Evolutionary conservation across 805 yeast genomes (phyloP).

Genomic region (Debaryomyces castellii): DNA sequence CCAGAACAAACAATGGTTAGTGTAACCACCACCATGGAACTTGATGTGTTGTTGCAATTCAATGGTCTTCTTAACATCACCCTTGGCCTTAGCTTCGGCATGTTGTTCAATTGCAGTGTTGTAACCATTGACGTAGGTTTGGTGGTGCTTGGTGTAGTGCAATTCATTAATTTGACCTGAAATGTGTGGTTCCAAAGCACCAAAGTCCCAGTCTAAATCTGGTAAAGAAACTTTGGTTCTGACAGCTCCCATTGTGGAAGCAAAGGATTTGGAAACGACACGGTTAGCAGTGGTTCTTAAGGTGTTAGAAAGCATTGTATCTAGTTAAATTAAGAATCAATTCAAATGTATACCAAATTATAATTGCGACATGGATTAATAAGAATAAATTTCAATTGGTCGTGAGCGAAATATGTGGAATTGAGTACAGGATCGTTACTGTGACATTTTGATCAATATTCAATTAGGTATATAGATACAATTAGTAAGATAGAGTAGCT

Average conservation of each 20-base stretch:
- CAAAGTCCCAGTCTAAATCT: slow-evolving; percentile 46
- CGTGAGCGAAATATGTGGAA: not conserved
- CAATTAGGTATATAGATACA: not conserved
- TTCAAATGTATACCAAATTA: not conserved
- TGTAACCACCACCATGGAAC: slow-evolving; percentile 53
- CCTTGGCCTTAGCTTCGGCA: slow-evolving; percentile 32
- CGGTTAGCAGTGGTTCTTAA: slow-evolving; percentile 12
- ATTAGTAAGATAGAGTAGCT: no score
- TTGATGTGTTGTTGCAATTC: slow-evolving; percentile 46
- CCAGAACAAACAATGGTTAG: slow-evolving; percentile 52
- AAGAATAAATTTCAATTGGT: slow-evolving; percentile 4
- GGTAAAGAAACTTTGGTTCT: slow-evolving; percentile 38
- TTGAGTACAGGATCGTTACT: not conserved
- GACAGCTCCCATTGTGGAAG: slow-evolving; percentile 16
- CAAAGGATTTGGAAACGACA: slow-evolving; percentile 7
- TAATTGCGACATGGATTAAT: not conserved
- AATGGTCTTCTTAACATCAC: slow-evolving; percentile 40
- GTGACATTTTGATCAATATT: no score
- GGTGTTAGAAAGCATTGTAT: slow-evolving; percentile 14
- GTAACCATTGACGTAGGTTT: slow-evolving; percentile 47
- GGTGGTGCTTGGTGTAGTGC: slow-evolving; percentile 52
- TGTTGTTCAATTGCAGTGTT: slow-evolving; percentile 45
- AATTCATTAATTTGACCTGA: slow-evolving; percentile 46
- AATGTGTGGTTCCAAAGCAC: slow-evolving; percentile 49
- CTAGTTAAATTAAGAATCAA: not conserved